Conservation (phyloP, 2,329 filamentous ascomycete genomes). For the Calcarisporium arbuscula region DNA sequence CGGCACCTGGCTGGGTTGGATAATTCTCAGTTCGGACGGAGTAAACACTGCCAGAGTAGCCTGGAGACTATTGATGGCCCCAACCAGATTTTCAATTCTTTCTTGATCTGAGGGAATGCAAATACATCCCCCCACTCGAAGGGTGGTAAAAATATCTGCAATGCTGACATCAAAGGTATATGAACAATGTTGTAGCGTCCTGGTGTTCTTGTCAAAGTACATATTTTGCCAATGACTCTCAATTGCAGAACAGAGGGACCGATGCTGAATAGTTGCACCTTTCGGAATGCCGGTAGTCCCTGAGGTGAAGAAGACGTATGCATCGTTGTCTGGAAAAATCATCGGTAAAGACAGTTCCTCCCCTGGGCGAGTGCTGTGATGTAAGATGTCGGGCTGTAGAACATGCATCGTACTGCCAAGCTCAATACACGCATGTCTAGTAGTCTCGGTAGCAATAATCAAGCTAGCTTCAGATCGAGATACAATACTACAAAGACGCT, state of each 20-base stretch:
- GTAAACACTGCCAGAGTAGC: constrained; percentile 7
- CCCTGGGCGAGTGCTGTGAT: no score
- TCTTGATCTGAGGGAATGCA: constrained; percentile 7
- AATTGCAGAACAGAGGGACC: constrained; percentile 4
- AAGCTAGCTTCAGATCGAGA: no score
- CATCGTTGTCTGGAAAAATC: constrained; percentile 9
- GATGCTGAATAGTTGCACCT: constrained; percentile 16
- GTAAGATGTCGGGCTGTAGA: no score
- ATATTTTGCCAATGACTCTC: not conserved
- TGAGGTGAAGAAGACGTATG: constrained; percentile 18
- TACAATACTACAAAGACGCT: constrained; percentile 7
- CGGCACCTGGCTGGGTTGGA: not conserved
- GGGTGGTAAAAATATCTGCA: not conserved
- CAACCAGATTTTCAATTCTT: constrained; percentile 7
- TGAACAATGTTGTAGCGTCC: constrained; percentile 8
- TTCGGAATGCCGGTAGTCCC: constrained; percentile 19
- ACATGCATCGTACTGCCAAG: no score
- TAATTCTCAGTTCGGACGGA: constrained; percentile 2
- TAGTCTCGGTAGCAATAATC: no score
- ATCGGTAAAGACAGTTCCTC: no score
- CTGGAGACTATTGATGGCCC: constrained; percentile 2
- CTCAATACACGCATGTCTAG: no score
- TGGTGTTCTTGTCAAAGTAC: not conserved
- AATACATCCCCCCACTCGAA: constrained; percentile 2
- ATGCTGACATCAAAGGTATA: constrained; percentile 1